Evolutionary conservation across 768 basidiomycete species (phyloP).

Genomic region (Tulasnella sp.): DNA sequence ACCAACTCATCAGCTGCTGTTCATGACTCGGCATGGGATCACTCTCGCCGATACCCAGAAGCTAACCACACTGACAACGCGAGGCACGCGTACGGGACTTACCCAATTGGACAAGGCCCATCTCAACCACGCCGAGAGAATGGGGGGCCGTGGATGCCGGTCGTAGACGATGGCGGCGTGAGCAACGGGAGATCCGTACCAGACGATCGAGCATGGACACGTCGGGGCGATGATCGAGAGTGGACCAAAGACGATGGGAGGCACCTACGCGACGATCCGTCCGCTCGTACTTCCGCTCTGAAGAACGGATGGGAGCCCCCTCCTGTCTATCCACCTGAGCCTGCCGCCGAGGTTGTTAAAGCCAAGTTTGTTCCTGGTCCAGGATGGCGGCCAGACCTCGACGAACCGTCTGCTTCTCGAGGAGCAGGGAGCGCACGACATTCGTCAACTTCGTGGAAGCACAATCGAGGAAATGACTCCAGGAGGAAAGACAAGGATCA

Average conservation of each 20-base stretch:
- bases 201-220: constrained; percentile 6
- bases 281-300: neutral
- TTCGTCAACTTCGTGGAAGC: constrained; percentile 3
- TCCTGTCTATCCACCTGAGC: neutral
- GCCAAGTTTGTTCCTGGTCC: constrained; percentile 13
- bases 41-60: neutral
- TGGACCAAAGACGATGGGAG: neutral
- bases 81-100: neutral
- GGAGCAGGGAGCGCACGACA: neutral
- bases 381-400: constrained; percentile 2
- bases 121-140: neutral
- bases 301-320: constrained; percentile 1
- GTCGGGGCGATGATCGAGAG: constrained; percentile 1
- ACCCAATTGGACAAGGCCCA: neutral
- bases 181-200: neutral
- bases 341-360: neutral
- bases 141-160: neutral
- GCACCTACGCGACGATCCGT: neutral
- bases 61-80: neutral
- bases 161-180: neutral
- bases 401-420: neutral
- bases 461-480: constrained; percentile 1
- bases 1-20: neutral
- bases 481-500: constrained; percentile 14
- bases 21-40: constrained; percentile 1